Conservation (phyloP, 768 basidiomycete genomes). For the Boletus insuetus region DNA sequence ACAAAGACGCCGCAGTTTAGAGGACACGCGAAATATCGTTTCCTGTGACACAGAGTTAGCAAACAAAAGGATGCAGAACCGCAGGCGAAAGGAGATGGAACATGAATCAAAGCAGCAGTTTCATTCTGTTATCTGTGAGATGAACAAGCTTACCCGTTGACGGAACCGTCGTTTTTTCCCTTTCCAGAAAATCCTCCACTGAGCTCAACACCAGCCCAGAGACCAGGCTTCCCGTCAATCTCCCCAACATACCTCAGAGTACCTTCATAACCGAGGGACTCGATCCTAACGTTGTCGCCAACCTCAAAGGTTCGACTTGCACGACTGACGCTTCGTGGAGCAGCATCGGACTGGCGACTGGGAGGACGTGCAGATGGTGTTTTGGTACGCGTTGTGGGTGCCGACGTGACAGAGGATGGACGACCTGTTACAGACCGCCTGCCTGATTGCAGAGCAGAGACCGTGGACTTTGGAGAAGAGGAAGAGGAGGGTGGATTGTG, state of each 20-base stretch:
- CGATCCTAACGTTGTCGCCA: constrained; percentile 83
- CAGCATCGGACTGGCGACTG: constrained; percentile 66
- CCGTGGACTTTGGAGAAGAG: constrained; percentile 43
- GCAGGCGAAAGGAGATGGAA: background rate
- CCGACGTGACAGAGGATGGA: constrained; percentile 61
- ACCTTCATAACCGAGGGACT: constrained; percentile 88
- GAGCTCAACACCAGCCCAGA: constrained; percentile 94
- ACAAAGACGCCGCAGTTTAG: constrained; percentile 91
- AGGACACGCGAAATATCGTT: constrained; percentile 83
- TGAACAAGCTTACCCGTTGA: constrained; percentile 66
- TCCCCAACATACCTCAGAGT: constrained; percentile 75
- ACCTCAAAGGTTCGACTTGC: constrained; percentile 52
- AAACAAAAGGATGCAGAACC: background rate
- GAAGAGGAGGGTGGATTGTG: constrained; percentile 41
- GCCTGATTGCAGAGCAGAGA: constrained; percentile 42
- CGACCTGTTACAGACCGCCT: constrained; percentile 51
- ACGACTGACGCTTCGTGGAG: constrained; percentile 46
- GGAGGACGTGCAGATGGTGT: constrained; percentile 57
- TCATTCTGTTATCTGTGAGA: background rate
- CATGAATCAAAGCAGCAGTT: background rate
- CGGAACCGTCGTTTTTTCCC: constrained; percentile 94
- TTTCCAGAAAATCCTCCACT: constrained; percentile 81
- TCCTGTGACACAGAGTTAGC: constrained; percentile 40
- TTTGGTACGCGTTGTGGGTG: constrained; percentile 44
- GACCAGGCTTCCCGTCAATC: constrained; percentile 85